These are phyloP conservation scores for Monosporascus sp. DNA, from an alignment of 2,329 filamentous ascomycete genomes.

Conservation along the genomic window DNA sequence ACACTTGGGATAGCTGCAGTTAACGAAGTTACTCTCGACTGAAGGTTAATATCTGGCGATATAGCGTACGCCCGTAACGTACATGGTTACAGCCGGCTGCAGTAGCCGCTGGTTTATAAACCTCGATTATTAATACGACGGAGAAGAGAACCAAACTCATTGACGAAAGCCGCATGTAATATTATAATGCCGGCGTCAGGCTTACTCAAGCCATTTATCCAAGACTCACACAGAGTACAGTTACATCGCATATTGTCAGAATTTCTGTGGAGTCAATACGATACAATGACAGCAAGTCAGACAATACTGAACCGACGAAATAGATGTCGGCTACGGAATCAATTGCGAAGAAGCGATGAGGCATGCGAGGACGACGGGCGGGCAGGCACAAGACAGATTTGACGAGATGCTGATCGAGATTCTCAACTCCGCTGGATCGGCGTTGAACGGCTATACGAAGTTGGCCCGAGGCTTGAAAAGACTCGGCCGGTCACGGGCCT, in stretches of 20 bases:
- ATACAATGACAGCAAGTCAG: no score
- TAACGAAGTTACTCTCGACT: no score
- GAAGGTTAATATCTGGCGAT: no score
- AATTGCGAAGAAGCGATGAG: no score
- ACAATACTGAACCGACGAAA: no score
- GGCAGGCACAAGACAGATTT: no score
- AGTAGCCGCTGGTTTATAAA: not conserved
- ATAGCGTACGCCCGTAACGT: no score
- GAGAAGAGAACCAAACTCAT: not conserved
- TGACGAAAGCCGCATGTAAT: not conserved
- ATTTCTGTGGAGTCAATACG: not conserved
- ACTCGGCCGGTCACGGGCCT: not conserved
- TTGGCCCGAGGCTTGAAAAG: not conserved
- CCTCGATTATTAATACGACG: not conserved
- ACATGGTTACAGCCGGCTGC: not conserved
- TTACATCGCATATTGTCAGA: not conserved
- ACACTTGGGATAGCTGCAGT: no score
- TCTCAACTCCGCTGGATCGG: not conserved
- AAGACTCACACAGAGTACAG: not conserved
- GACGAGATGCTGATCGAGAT: not conserved
- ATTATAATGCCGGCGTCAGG: not conserved
- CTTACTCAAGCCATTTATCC: not conserved
- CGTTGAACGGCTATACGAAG: no score
- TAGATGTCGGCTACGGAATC: no score
- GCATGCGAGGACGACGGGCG: no score